Percentiles rank a stretch among this genome's conserved stretches.
phyloP scores from a whole-genome alignment of 1,139 yeast genomes.

The Debaryomycetaceae sp. region DNA sequence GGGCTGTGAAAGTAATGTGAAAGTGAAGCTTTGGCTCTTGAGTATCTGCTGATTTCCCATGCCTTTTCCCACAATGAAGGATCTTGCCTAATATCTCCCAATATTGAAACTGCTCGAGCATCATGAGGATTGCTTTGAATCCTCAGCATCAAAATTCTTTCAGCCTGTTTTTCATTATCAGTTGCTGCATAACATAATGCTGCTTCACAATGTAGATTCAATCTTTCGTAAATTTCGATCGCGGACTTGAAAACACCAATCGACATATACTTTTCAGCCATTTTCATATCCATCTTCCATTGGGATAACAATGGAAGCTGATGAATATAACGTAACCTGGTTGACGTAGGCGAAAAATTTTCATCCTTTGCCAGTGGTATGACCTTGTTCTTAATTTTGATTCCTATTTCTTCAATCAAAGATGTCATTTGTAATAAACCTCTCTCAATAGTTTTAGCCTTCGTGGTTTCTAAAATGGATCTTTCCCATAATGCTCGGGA shows the following conservation, averaged over 20 bases:
- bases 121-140: slow-evolving; percentile 62
- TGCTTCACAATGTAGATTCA: slow-evolving; percentile 74
- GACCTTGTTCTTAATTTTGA: slow-evolving; percentile 58
- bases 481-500: slow-evolving; percentile 90
- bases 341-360: slow-evolving; percentile 33
- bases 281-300: slow-evolving; percentile 77
- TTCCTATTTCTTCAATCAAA: slow-evolving; percentile 83
- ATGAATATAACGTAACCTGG: slow-evolving; percentile 68
- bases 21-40: slow-evolving; percentile 82
- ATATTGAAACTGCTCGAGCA: slow-evolving; percentile 78
- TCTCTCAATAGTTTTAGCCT: slow-evolving; percentile 86
- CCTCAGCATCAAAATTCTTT: slow-evolving; percentile 52
- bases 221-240: slow-evolving; percentile 79
- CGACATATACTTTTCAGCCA: slow-evolving; percentile 88
- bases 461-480: slow-evolving; percentile 74
- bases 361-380: slow-evolving; percentile 50
- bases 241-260: slow-evolving; percentile 87
- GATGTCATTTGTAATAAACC: slow-evolving; percentile 93
- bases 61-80: slow-evolving; percentile 79
- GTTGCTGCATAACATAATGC: slow-evolving; percentile 90
- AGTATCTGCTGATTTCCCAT: slow-evolving; percentile 82
- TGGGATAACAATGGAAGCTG: slow-evolving; percentile 76
- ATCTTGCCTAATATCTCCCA: slow-evolving; percentile 82
- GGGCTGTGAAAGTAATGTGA: slow-evolving; percentile 72
- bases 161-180: slow-evolving; percentile 71